Conservation (phyloP, 2,329 filamentous ascomycete species). For the Cadophora sp. region DNA sequence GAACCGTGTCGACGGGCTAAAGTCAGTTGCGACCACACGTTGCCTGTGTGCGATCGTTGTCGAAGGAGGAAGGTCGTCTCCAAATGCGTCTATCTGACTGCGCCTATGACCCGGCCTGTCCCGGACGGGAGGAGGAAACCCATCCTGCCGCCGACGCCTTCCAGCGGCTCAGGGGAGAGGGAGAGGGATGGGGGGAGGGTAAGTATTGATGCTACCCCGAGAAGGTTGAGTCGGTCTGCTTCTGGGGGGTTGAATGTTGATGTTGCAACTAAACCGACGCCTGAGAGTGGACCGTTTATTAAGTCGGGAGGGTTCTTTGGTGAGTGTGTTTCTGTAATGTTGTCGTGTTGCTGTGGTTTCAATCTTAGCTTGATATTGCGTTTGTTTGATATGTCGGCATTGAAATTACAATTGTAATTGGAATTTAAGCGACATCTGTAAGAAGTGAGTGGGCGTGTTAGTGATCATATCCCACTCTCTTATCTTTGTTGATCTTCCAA, state of each 20-base stretch:
- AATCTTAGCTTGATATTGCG: neutral
- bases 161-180: slow-evolving; percentile 17
- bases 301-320: slow-evolving; percentile 33
- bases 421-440: too few species aligned
- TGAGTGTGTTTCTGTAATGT: slow-evolving; percentile 14
- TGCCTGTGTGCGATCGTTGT: slow-evolving; percentile 41
- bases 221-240: neutral
- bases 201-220: slow-evolving; percentile 9
- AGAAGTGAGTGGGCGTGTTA: neutral
- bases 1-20: slow-evolving; percentile 44
- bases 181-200: slow-evolving; percentile 4
- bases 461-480: slow-evolving; percentile 2
- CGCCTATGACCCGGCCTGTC: slow-evolving; percentile 39
- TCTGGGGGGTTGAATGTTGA: slow-evolving; percentile 12
- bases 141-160: slow-evolving; percentile 25
- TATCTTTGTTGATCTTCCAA: slow-evolving; percentile 1
- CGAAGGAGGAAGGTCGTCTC: slow-evolving; percentile 35
- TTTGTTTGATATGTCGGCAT: neutral
- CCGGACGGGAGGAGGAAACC: slow-evolving; percentile 21
- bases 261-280: slow-evolving; percentile 22
- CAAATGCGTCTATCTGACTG: slow-evolving; percentile 40
- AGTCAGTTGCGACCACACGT: slow-evolving; percentile 40
- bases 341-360: neutral
- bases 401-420: neutral
- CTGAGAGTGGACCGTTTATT: slow-evolving; percentile 33